phyloP scores from a whole-genome alignment of 441 rosid species.

The Eutrema salsugineum region DNA sequence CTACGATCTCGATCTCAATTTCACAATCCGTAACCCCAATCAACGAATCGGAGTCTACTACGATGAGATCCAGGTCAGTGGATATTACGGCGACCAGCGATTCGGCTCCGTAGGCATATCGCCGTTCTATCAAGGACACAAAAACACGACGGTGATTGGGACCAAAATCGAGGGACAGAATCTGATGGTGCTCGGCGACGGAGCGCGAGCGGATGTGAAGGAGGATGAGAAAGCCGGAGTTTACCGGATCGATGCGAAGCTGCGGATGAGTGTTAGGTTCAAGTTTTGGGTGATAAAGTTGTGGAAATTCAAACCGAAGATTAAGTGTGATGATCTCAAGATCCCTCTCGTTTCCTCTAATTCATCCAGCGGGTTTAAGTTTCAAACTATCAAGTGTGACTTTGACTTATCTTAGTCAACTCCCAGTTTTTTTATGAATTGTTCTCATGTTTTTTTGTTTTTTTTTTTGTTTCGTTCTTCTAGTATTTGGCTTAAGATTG shows the following conservation, averaged over 20 bases:
- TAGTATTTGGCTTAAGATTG: background rate
- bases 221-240: conserved; percentile 36
- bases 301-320: conserved; percentile 45
- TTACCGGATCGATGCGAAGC: conserved; percentile 47
- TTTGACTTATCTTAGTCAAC: conserved; percentile 32
- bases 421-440: background rate
- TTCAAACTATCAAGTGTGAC: conserved; percentile 37
- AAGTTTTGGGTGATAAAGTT: conserved; percentile 54
- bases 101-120: conserved; percentile 23
- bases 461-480: background rate
- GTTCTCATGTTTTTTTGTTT: background rate
- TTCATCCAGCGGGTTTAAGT: conserved; percentile 10
- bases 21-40: conserved; percentile 72
- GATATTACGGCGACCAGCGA: conserved; percentile 43
- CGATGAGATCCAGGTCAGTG: conserved; percentile 50
- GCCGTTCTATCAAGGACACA: conserved; percentile 68
- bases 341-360: conserved; percentile 40
- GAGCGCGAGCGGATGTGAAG: conserved; percentile 25
- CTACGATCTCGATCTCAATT: conserved; percentile 54
- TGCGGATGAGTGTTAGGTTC: conserved; percentile 55
- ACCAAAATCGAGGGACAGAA: conserved; percentile 42
- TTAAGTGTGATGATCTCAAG: conserved; percentile 51
- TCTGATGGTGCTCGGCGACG: conserved; percentile 32
- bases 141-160: conserved; percentile 48
- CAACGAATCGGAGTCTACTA: conserved; percentile 65